phyloP scores from a whole-genome alignment of 176 grass and related monocot genomes.

The Melocanna baccifera region DNA sequence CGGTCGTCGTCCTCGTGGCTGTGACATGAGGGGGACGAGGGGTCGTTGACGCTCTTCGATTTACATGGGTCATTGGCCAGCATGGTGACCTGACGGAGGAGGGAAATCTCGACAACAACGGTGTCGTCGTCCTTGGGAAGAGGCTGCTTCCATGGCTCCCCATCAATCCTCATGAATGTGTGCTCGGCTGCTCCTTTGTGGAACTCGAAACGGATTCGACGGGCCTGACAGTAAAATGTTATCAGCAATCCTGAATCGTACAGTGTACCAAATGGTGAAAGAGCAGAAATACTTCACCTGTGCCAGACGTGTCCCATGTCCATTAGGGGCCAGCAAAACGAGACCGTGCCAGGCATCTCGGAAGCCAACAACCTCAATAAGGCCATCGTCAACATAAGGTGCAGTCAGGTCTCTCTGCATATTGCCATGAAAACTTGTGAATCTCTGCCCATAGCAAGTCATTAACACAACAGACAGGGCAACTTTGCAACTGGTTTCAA shows the following conservation, averaged over 20 bases:
- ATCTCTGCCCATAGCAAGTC: background rate
- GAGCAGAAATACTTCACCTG: constrained; percentile 42
- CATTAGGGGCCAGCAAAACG: constrained; percentile 75
- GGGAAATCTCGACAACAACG: constrained; percentile 75
- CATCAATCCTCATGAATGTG: constrained; percentile 92
- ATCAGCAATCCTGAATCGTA: background rate
- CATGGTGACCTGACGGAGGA: constrained; percentile 78
- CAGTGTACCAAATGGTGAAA: background rate
- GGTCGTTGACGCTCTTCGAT: constrained; percentile 61
- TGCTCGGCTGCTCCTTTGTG: constrained; percentile 65
- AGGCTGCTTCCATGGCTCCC: constrained; percentile 97
- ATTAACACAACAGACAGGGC: background rate
- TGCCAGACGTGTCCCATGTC: constrained; percentile 91
- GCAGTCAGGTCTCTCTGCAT: constrained; percentile 69
- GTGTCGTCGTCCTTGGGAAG: constrained; percentile 73
- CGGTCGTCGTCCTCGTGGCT: constrained; percentile 14
- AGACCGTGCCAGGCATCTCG: constrained; percentile 95
- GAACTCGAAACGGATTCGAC: constrained; percentile 76
- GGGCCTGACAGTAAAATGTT: constrained; percentile 38
- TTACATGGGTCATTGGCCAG: constrained; percentile 54
- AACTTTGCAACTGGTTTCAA: background rate
- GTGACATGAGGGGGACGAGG: constrained; percentile 23
- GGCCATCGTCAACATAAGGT: constrained; percentile 75
- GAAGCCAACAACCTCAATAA: constrained; percentile 85
- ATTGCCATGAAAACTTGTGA: constrained; percentile 27